Evolutionary conservation across 2,329 filamentous ascomycete genomes (phyloP), one percentile per base, ranked within the genome.

Genomic region (Cadophora malorum): DNA sequence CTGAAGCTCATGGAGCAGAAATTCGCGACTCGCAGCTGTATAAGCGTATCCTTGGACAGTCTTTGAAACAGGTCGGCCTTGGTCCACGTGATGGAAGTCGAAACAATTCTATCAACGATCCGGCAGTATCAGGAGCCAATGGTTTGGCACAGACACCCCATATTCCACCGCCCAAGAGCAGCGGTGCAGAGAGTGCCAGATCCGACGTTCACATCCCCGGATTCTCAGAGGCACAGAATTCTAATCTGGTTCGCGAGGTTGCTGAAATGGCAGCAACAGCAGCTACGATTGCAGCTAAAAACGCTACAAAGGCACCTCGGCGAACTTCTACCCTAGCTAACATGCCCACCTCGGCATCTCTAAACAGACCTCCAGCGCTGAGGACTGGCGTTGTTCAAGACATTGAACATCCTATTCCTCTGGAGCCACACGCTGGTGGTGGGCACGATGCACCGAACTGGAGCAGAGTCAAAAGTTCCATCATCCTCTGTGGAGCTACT

Each of bases 371-470:
- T 31, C 61, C 71, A 12, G 69, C 74, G 19, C 67, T 72, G 35
- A 77, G 76, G 63, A 75, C 77, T 21, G 80, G 78, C 33, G 78
- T 79, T 12, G 69, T 73, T 8, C 74, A 80, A 52, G 73, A 75
- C 19, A 66, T 71, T 35, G 73, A 74, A 61, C 69, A 72, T 25
- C 63, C 53, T 6, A 66, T 63, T 50, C 65, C 64, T n/a, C 71
- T 69, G n/a, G 79, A 76, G 45, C 80, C 80, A 31, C 81, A 84
- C 55, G 80, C 78, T 31, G 73, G 69, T 63, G 76, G 78, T 50
- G 81, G 95, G 0, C 96, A 99, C 75, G 96, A 99, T 79, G 96
- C 96, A n/a, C 96, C 96, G 4, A 99, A 99, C 78, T 99, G 96
- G 96, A 93, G 95, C 75, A 90, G 94, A 69, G 87, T 86, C 64